Percentiles rank a stretch among this genome's conserved stretches.
Evolutionary conservation across 1,284 basidiomycete species (phyloP).

Genomic region (Fistulinella cinereoalba): DNA sequence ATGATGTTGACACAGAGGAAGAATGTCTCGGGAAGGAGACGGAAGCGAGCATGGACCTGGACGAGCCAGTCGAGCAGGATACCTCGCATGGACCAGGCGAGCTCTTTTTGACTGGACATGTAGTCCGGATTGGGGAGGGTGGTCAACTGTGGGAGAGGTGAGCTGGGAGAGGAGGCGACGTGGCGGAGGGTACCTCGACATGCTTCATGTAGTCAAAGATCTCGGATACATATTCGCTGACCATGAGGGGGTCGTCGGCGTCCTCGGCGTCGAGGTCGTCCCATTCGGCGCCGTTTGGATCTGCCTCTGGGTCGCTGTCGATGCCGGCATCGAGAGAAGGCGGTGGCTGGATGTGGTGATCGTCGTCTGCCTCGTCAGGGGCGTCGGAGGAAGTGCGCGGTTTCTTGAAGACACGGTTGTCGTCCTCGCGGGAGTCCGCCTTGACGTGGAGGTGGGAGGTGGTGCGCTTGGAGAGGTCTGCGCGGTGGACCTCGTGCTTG

Average conservation of each 20-base stretch:
- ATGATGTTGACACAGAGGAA: constrained; percentile 95
- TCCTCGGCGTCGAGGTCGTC: constrained; percentile 93
- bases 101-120: constrained; percentile 87
- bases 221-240: constrained; percentile 93
- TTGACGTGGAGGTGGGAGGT: constrained; percentile 28
- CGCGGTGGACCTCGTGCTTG: constrained; percentile 30
- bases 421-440: constrained; percentile 40
- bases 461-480: constrained; percentile 28
- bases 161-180: not conserved
- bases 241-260: constrained; percentile 94
- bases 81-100: constrained; percentile 93
- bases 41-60: constrained; percentile 93
- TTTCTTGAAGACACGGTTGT: constrained; percentile 62
- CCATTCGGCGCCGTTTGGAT: constrained; percentile 65
- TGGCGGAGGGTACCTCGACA: constrained; percentile 49
- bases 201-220: constrained; percentile 92
- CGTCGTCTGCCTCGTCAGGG: constrained; percentile 48
- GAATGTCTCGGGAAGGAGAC: constrained; percentile 91
- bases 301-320: constrained; percentile 50
- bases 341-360: constrained; percentile 28
- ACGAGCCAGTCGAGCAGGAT: constrained; percentile 97
- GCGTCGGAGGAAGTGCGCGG: constrained; percentile 68
- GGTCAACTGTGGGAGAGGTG: constrained; percentile 48
- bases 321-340: constrained; percentile 41
- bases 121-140: constrained; percentile 88